These are phyloP conservation scores for Ambrosia hybrid DNA, from an alignment of 140 eudicot species.

Conservation along the genomic window DNA sequence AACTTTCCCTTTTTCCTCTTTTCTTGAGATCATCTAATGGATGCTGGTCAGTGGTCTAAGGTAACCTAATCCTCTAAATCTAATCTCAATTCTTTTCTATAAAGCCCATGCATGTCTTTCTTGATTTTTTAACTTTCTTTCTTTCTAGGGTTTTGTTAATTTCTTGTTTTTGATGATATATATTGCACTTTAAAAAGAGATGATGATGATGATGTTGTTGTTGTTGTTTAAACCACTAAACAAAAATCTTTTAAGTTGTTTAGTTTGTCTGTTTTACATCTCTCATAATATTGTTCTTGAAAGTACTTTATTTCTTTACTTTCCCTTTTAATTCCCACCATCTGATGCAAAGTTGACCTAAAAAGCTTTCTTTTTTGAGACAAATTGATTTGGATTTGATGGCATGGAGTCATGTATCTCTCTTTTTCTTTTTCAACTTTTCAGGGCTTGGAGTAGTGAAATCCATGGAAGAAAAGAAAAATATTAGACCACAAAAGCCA, in stretches of 20 bases:
- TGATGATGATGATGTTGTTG: constrained; percentile 43
- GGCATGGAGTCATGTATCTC: constrained; percentile 42
- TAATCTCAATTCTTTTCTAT: constrained; percentile 19
- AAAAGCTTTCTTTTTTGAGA: constrained; percentile 29
- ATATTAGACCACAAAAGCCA: constrained; percentile 53
- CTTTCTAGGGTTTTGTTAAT: constrained; percentile 33
- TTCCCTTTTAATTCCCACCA: constrained; percentile 39
- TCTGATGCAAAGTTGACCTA: constrained; percentile 30
- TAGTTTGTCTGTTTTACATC: constrained; percentile 22
- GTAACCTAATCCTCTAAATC: constrained; percentile 40
- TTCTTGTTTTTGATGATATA: constrained; percentile 33
- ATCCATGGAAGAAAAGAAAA: constrained; percentile 57
- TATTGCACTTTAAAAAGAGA: constrained; percentile 23
- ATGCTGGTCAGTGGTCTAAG: constrained; percentile 84
- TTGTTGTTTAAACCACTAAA: constrained; percentile 32
- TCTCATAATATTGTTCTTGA: constrained; percentile 46
- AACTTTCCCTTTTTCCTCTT: constrained; percentile 31
- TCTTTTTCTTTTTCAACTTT: constrained; percentile 37
- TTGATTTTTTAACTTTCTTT: constrained; percentile 20
- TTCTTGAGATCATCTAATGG: constrained; percentile 56
- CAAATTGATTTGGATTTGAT: constrained; percentile 46
- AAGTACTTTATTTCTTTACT: constrained; percentile 31
- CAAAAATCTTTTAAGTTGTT: constrained; percentile 33
- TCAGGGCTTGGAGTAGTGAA: constrained; percentile 53
- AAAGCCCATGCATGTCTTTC: constrained; percentile 36